Base-by-base conservation (phyloP, 495 filamentous ascomycete genomes). In the Aspergillus asperescens region DNA sequence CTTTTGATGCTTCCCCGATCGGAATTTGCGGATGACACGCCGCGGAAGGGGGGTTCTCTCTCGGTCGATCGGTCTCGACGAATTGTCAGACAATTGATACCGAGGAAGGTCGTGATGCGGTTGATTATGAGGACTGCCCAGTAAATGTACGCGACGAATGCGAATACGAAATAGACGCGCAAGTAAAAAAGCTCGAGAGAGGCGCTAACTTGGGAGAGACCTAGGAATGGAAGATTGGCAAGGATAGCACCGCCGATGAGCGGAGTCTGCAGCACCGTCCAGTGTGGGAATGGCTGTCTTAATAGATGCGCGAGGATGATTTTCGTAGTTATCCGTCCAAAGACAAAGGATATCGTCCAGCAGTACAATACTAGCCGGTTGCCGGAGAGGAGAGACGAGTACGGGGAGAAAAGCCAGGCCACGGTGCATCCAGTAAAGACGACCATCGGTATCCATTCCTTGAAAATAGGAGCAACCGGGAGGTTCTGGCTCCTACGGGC, bases 251-350 rank as follows among this genome's bases (percentile, higher is more conserved):
- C 93, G 6, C 84, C 84, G 32, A 97, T 73, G 15, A 98, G 78
- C 9, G 93, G 93, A 34, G 77, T 80, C 20, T 96, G 77, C 77
- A 98, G 84, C 29, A 91, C 78, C 13, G 93, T 98, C 90, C 92
- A 97, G 75, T 87, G 90, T 0, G 93, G 93, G 71, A 96, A 98
- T 2, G 92, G 89, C 67, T 97, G 94, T 48, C 82, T 83, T 4
- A 92, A 87, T 13, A 99, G 74, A 66, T 99, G 93, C 9, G 94
- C 92, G 13, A 99, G 81, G 64, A 99, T 97, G 69, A 97, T 97
- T 76, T 96, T 97, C 44, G 93, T 99, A 2, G 94, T 97, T 90
- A 99, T 95, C 50, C 93, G 88, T n/a, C 93, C 93, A 65, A 97
- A 97, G 52, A 97, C 93, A 56, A 97, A 90, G 20, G 86, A 87